Percentiles rank a stretch among this genome's conserved stretches.
phyloP scores from a whole-genome alignment of 306 rosid species.

The Dalbergia cochinchinensis region DNA sequence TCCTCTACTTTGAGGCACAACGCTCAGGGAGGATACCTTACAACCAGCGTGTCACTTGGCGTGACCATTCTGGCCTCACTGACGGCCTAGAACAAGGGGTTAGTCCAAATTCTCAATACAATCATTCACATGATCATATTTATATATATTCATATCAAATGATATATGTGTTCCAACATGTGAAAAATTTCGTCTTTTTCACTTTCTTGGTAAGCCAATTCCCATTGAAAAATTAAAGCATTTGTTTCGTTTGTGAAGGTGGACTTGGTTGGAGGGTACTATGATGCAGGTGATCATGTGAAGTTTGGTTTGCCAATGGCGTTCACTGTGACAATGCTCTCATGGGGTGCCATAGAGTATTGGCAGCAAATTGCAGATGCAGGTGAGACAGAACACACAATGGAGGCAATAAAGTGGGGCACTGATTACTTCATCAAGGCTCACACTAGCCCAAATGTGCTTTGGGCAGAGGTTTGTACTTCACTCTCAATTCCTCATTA shows the following conservation, averaged over 20 bases:
- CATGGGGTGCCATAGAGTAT: slow-evolving; percentile 88
- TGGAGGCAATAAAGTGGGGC: slow-evolving; percentile 98
- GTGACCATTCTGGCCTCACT: slow-evolving; percentile 96
- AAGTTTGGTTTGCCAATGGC: slow-evolving; percentile 98
- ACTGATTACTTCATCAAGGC: slow-evolving; percentile 98
- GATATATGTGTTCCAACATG: neutral
- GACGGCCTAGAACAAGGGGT: slow-evolving; percentile 97
- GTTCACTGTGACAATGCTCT: slow-evolving; percentile 94
- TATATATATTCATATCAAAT: too few species aligned
- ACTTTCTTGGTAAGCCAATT: slow-evolving; percentile 16
- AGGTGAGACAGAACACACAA: slow-evolving; percentile 80
- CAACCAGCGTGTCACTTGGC: slow-evolving; percentile 94
- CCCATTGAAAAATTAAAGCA: slow-evolving; percentile 26
- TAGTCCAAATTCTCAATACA: slow-evolving; percentile 33
- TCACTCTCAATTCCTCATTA: neutral
- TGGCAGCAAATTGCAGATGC: slow-evolving; percentile 70
- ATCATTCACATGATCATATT: neutral
- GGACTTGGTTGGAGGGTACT: slow-evolving; percentile 96
- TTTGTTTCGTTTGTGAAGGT: slow-evolving; percentile 57
- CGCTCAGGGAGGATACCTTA: slow-evolving; percentile 94
- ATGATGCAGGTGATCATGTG: slow-evolving; percentile 99
- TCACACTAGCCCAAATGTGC: slow-evolving; percentile 86
- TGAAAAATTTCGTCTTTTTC: slow-evolving; percentile 26
- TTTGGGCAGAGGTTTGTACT: slow-evolving; percentile 87
- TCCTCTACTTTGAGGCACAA: slow-evolving; percentile 93